phyloP scores from a whole-genome alignment of 2,329 filamentous ascomycete genomes.

The Hypoxylon sp. region DNA sequence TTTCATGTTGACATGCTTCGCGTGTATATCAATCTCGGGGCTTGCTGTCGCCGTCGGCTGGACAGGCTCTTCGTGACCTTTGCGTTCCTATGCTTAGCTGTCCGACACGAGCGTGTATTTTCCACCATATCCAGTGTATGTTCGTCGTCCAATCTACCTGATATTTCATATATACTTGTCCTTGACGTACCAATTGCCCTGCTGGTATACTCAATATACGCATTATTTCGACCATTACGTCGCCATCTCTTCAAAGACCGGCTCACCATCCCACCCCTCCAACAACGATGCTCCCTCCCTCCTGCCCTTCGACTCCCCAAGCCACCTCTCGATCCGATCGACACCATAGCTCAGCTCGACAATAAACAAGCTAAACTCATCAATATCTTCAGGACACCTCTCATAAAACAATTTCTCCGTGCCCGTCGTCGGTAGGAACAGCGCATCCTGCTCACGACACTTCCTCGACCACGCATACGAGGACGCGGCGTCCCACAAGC shows the following conservation, averaged over 20 bases:
- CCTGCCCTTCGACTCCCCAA: slow-evolving; percentile 31
- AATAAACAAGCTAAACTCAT: slow-evolving; percentile 41
- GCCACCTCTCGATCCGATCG: slow-evolving; percentile 43
- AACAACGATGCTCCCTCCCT: slow-evolving; percentile 2
- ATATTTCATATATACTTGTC: background rate
- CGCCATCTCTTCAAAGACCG: background rate
- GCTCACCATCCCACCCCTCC: background rate
- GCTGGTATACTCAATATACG: background rate
- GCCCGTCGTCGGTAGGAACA: slow-evolving; percentile 39
- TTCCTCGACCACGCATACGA: slow-evolving; percentile 45
- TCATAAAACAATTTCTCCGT: slow-evolving; percentile 36
- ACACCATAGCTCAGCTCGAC: slow-evolving; percentile 42
- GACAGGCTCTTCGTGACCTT: too few relatives aligned
- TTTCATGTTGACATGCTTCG: too few relatives aligned
- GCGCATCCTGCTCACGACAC: slow-evolving; percentile 33
- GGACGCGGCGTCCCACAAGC: slow-evolving; percentile 52
- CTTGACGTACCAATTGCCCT: background rate
- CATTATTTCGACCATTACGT: background rate
- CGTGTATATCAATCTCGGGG: too few relatives aligned
- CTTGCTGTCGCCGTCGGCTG: too few relatives aligned
- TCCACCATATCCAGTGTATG: background rate
- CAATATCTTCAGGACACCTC: slow-evolving; percentile 41
- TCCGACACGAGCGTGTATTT: background rate
- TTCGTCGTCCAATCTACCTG: background rate
- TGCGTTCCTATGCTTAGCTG: background rate